A percentile compares a stretch with the other conserved stretches of the same genome.
Evolutionary conservation across 2,329 filamentous ascomycete genomes (phyloP).

Genomic region (Cyanodermella asteris): DNA sequence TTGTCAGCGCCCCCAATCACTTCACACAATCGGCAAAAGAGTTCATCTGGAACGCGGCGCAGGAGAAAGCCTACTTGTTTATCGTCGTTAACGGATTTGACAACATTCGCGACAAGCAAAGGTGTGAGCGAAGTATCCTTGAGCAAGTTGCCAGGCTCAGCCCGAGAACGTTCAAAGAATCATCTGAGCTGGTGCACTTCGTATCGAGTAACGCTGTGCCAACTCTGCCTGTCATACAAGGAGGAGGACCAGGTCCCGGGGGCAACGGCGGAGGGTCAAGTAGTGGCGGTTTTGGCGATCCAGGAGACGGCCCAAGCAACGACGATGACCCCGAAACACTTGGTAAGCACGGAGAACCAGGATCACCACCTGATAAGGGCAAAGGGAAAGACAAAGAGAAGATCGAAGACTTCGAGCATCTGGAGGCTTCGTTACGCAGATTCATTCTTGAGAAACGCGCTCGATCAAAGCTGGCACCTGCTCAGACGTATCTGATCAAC

Average conservation of each 20-base stretch:
- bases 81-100: conserved; percentile 98
- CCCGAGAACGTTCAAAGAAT: conserved; percentile 79
- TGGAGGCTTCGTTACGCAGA: conserved; percentile 71
- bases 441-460: conserved; percentile 94
- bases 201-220: conserved; percentile 94
- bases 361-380: conserved; percentile 31
- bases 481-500: conserved; percentile 86
- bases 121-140: conserved; percentile 80
- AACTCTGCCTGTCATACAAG: conserved; percentile 33
- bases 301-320: conserved; percentile 12
- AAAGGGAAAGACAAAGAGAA: conserved; percentile 83
- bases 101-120: conserved; percentile 71
- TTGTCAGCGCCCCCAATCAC: conserved; percentile 92
- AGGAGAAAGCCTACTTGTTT: conserved; percentile 96
- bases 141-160: conserved; percentile 78
- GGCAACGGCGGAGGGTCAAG: conserved; percentile 36
- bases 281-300: conserved; percentile 19
- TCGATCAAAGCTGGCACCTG: conserved; percentile 82
- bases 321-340: conserved; percentile 32
- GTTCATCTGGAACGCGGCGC: conserved; percentile 85
- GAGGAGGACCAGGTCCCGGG: conserved; percentile 29
- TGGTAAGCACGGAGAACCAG: conserved; percentile 28
- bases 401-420: conserved; percentile 65
- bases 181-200: conserved; percentile 83
- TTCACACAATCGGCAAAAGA: conserved; percentile 96